Percentiles rank a stretch among this genome's conserved stretches.
phyloP scores from a whole-genome alignment of 352 stramenopile species.

The Phytophthora syringae region DNA sequence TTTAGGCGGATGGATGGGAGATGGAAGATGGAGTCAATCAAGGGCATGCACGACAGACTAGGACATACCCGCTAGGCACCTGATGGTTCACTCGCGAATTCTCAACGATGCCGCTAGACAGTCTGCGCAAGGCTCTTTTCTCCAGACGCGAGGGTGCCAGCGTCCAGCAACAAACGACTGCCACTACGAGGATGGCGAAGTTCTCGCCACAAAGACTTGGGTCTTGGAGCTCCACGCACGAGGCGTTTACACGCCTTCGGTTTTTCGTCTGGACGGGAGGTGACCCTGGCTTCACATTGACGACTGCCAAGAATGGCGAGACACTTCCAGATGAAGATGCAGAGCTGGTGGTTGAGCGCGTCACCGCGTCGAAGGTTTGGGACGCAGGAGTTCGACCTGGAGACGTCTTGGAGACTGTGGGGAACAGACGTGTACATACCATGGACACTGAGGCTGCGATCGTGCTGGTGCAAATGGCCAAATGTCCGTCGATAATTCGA shows the following conservation, averaged over 20 bases:
- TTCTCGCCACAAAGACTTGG: background rate
- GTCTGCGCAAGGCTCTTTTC: constrained; percentile 24
- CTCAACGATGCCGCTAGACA: constrained; percentile 28
- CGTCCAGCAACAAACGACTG: background rate
- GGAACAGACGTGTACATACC: constrained; percentile 34
- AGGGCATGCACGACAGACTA: too few relatives aligned
- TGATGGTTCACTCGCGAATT: constrained; percentile 29
- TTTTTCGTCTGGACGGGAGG: constrained; percentile 56
- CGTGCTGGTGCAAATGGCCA: constrained; percentile 37
- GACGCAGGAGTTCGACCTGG: constrained; percentile 55
- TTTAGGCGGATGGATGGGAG: too few relatives aligned
- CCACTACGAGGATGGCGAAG: background rate
- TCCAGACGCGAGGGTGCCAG: constrained; percentile 15
- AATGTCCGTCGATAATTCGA: constrained; percentile 46
- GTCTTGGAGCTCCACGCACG: constrained; percentile 39
- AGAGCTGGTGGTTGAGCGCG: constrained; percentile 34
- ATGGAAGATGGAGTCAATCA: too few relatives aligned
- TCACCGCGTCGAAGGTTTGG: constrained; percentile 49
- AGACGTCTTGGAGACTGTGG: constrained; percentile 63
- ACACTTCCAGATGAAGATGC: constrained; percentile 31
- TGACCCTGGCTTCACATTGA: constrained; percentile 39
- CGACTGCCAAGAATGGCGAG: constrained; percentile 16
- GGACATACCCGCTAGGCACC: too few relatives aligned
- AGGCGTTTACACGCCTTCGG: constrained; percentile 47
- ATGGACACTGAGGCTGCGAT: constrained; percentile 47